Evolutionary conservation across 2,329 filamentous ascomycete species (phyloP).

Genomic region (Blastomyces parvus): DNA sequence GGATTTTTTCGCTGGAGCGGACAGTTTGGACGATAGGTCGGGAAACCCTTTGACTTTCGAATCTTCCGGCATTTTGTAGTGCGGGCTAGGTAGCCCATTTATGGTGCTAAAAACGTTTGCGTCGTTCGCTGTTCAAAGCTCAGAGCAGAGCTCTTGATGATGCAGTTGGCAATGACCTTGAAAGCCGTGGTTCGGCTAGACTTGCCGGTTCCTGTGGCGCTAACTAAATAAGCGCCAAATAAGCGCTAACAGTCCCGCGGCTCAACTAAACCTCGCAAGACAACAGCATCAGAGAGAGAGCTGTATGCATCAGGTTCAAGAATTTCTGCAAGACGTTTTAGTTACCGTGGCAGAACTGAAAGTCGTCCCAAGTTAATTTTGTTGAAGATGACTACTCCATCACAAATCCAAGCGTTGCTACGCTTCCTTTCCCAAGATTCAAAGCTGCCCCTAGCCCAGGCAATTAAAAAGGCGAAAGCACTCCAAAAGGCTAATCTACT

Average conservation of each 20-base stretch:
- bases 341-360: not conserved
- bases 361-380: not conserved
- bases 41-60: constrained; percentile 47
- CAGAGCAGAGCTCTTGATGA: not conserved
- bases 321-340: not conserved
- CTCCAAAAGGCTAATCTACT: constrained; percentile 43
- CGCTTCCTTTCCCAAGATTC: constrained; percentile 51
- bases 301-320: not conserved
- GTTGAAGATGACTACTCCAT: constrained; percentile 19
- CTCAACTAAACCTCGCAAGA: not conserved
- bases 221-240: not conserved
- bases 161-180: not conserved
- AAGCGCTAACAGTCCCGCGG: too few species aligned
- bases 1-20: constrained; percentile 72
- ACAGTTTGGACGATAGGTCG: constrained; percentile 65
- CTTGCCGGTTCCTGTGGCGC: not conserved
- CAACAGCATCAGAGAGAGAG: not conserved
- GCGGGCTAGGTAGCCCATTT: not conserved
- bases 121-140: not conserved
- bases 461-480: constrained; percentile 47
- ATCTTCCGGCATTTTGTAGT: constrained; percentile 30
- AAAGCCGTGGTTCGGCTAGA: not conserved
- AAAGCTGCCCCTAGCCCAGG: constrained; percentile 46
- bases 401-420: constrained; percentile 37
- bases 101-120: not conserved